phyloP scores from a whole-genome alignment of 2,329 filamentous ascomycete genomes.

The Aspergillus pseudoterreus region DNA sequence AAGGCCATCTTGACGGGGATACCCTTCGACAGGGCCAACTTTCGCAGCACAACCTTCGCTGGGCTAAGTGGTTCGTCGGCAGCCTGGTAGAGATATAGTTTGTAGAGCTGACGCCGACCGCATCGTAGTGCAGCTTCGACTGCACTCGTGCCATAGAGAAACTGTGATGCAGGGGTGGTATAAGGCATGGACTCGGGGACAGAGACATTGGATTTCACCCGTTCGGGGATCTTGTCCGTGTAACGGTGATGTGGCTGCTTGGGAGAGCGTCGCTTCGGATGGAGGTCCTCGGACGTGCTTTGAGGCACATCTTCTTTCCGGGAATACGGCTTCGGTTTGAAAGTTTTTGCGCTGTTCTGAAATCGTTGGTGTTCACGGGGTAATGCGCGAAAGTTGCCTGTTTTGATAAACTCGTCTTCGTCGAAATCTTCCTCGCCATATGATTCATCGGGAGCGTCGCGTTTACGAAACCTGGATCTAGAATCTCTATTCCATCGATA shows the following conservation, averaged over 20 bases:
- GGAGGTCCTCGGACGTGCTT: background rate
- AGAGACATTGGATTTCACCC: slow-evolving; percentile 31
- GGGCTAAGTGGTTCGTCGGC: slow-evolving; percentile 50
- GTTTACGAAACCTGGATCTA: background rate
- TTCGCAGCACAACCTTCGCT: slow-evolving; percentile 34
- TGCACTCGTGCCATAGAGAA: slow-evolving; percentile 79
- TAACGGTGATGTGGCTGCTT: slow-evolving; percentile 13
- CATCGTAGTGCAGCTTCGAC: slow-evolving; percentile 75
- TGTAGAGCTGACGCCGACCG: slow-evolving; percentile 70
- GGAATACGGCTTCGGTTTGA: background rate
- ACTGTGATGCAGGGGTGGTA: slow-evolving; percentile 84
- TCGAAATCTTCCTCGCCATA: slow-evolving; percentile 17
- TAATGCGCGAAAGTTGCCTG: slow-evolving; percentile 26
- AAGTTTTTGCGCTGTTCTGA: background rate
- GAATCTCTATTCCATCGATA: background rate
- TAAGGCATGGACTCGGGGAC: slow-evolving; percentile 56
- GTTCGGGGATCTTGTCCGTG: slow-evolving; percentile 27
- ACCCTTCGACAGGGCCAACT: slow-evolving; percentile 37
- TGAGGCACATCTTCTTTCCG: background rate
- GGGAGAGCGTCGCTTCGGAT: background rate
- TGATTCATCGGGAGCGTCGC: background rate
- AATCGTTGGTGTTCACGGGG: slow-evolving; percentile 19
- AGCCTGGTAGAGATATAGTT: slow-evolving; percentile 70
- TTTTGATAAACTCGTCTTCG: slow-evolving; percentile 28
- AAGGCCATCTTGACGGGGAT: slow-evolving; percentile 60